Base-by-base conservation (phyloP, 176 grass and related monocot genomes). In the Lolium rigidum region DNA sequence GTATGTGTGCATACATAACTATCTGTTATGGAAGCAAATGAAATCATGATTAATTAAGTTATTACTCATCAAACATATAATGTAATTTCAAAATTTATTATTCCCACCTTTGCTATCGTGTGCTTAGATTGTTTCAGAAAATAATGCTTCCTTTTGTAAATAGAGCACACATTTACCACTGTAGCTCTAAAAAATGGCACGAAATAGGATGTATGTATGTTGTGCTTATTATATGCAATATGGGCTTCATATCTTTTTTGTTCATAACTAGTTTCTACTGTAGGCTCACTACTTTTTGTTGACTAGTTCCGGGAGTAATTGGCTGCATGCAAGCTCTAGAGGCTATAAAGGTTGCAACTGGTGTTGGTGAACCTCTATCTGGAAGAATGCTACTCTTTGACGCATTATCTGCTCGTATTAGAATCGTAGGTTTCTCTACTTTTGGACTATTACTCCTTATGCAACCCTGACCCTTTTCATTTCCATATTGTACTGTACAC, bases 301-400 rank as follows among this genome's bases (percentile, higher is more conserved):
- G 8, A 80, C 41, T 82, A 99, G 97, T 96, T 83, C 97, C 92
- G 5, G 97, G 97, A 68, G 90, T 94, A 70, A 96, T 99, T 88
- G 94, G 97, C 63, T 99, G 94, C 85, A 76, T 99, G 74, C 97
- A 99, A 92, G 97, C 97, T 88, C 80, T 99, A 66, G 97, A 99
- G 90, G 97, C 92, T 80, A 93, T 99, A 90, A 99, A 94, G 74
- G 72, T 99, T 86, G 92, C 92, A 43, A 83, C 84, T 82, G 78
- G 67, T 85, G 82, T 99, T 85, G 97, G 94, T 96, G 97, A 99
- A 85, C 86, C 92, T 70, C 92, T 99, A 52, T 91, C 83, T 70
- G 90, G 92, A 83, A 94, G 97, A 88, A 96, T 96, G 94, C 90
- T 99, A 88, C 85, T 96, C 28, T 93, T 99, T 86, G 97, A 99